phyloP scores from a whole-genome alignment of 768 basidiomycete species.

The Lentinula boryana region DNA sequence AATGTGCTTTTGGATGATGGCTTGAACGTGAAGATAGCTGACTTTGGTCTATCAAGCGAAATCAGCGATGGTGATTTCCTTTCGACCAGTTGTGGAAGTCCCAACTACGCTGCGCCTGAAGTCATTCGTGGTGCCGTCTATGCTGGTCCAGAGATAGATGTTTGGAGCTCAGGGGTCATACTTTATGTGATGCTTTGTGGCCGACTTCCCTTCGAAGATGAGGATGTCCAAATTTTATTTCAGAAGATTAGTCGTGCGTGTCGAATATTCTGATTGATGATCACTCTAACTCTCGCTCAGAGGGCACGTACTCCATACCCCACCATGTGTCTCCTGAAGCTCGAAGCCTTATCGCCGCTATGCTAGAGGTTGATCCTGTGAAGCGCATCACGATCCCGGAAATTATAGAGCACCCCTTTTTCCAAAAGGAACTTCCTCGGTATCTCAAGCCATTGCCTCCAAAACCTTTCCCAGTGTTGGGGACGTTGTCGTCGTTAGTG shows the following conservation, averaged over 20 bases:
- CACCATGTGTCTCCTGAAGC: conserved; percentile 76
- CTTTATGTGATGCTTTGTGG: conserved; percentile 98
- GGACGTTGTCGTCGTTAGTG: conserved; percentile 67
- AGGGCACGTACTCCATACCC: conserved; percentile 85
- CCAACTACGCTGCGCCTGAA: conserved; percentile 98
- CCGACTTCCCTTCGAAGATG: conserved; percentile 93
- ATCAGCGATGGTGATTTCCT: conserved; percentile 96
- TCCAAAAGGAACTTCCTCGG: conserved; percentile 74
- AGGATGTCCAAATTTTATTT: conserved; percentile 88
- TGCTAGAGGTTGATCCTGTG: conserved; percentile 93
- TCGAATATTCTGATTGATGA: neutral
- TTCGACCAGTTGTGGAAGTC: conserved; percentile 95
- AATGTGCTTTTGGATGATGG: conserved; percentile 85
- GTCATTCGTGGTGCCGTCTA: conserved; percentile 95
- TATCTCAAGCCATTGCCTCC: conserved; percentile 85
- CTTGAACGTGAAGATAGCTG: conserved; percentile 95
- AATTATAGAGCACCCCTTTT: conserved; percentile 89
- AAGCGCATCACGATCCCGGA: conserved; percentile 92
- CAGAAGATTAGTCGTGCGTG: conserved; percentile 85
- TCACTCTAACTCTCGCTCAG: conserved; percentile 29
- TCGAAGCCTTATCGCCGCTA: conserved; percentile 69
- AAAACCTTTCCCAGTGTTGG: conserved; percentile 69
- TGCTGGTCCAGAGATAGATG: conserved; percentile 96
- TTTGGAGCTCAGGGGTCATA: conserved; percentile 99
- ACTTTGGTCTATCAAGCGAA: conserved; percentile 95